Percentiles rank a stretch among this genome's conserved stretches.
Conservation (phyloP, 345 rosid species). For the Eucalyptus microcorys region DNA sequence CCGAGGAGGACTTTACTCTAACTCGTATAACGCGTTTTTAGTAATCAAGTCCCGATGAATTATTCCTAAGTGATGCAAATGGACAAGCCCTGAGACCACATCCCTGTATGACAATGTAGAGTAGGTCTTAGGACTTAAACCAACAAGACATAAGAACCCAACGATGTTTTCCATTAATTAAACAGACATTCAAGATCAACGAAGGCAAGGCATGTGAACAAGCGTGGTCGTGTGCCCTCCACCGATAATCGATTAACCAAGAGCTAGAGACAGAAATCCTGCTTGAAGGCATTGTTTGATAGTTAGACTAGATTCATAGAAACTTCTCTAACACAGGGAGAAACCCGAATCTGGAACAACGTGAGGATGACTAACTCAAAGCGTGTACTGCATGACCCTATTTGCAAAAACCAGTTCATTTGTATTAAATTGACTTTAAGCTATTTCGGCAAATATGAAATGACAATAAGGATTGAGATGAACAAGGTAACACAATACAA, state of each 20-base stretch:
- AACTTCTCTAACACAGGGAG: not conserved
- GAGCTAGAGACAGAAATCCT: not conserved
- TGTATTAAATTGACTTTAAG: not conserved
- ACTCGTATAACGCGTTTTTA: no score
- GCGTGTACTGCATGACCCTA: not conserved
- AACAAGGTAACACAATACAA: not conserved
- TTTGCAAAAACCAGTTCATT: not conserved
- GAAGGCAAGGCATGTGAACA: conserved; percentile 51
- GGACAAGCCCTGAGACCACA: conserved; percentile 74
- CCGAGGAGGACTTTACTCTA: conserved; percentile 60
- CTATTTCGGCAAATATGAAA: not conserved
- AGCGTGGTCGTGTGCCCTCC: not conserved
- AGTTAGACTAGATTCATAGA: not conserved
- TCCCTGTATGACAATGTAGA: conserved; percentile 36
- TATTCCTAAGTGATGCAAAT: conserved; percentile 82
- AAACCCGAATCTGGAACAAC: not conserved
- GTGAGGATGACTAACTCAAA: not conserved
- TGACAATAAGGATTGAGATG: not conserved
- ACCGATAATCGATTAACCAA: not conserved
- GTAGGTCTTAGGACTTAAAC: not conserved
- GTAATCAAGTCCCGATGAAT: conserved; percentile 73
- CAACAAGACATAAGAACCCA: not conserved
- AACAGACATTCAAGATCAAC: conserved; percentile 14
- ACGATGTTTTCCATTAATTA: not conserved
- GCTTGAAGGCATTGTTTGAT: not conserved